A percentile compares a stretch with the other conserved stretches of the same genome.
Evolutionary conservation across 176 grass and related monocot genomes (phyloP).

Genomic region (Carex parvula): DNA sequence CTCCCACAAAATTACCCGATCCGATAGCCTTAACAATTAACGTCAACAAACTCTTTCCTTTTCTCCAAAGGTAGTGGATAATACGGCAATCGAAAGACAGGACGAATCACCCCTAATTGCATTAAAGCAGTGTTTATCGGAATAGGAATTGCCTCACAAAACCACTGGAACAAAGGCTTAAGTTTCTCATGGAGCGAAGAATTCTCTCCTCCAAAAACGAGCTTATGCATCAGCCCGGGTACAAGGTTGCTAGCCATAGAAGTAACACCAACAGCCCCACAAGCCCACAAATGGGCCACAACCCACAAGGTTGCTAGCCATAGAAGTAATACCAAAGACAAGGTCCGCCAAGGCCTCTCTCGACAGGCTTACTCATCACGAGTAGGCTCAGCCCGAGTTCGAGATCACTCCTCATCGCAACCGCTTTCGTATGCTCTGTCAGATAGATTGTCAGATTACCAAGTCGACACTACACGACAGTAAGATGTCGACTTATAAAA

Average conservation of each 20-base stretch:
- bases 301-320: no score
- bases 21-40: conserved; percentile 66
- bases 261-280: conserved; percentile 64
- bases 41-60: conserved; percentile 59
- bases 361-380: not conserved
- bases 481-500: no score
- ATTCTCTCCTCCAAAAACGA: conserved; percentile 68
- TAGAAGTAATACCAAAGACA: no score
- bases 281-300: conserved; percentile 27
- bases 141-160: conserved; percentile 72
- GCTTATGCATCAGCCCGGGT: conserved; percentile 56
- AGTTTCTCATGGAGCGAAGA: conserved; percentile 43
- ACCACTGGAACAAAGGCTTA: conserved; percentile 63
- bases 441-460: no score
- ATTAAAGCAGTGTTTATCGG: conserved; percentile 73
- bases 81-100: conserved; percentile 72
- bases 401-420: no score
- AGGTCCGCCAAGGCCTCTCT: no score
- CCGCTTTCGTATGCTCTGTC: no score
- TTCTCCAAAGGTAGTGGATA: conserved; percentile 65
- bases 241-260: conserved; percentile 83
- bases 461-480: no score
- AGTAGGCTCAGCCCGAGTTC: no score
- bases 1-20: conserved; percentile 59
- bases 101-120: conserved; percentile 61